A percentile compares a stretch with the other conserved stretches of the same genome.
Evolutionary conservation across 83 land plant genomes (phyloP).

Genomic region (Picea abies): DNA sequence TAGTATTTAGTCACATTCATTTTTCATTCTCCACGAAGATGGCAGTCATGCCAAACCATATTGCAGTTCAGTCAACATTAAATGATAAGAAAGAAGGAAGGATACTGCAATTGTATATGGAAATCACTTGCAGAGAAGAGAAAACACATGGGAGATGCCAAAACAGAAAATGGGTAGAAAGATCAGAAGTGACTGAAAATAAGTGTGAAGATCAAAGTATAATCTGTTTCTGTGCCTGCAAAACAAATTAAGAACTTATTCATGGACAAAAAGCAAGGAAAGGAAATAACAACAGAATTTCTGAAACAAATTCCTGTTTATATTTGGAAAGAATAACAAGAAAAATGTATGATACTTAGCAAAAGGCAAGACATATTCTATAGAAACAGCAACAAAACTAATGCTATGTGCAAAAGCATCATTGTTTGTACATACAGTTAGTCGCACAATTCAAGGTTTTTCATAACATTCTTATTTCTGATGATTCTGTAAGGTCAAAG

Average conservation of each 20-base stretch:
- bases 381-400: neutral
- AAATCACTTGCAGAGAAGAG: neutral
- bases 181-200: neutral
- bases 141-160: neutral
- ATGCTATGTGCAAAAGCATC: neutral
- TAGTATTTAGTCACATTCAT: too few species aligned
- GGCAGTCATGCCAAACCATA: neutral
- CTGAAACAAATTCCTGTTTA: neutral
- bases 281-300: neutral
- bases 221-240: neutral
- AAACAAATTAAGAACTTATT: neutral
- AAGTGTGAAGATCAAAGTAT: neutral
- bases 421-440: neutral
- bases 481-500: neutral
- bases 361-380: neutral
- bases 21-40: too few species aligned
- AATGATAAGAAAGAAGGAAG: neutral
- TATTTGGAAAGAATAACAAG: neutral
- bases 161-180: neutral
- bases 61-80: neutral
- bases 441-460: neutral
- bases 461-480: too few species aligned
- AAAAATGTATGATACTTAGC: neutral
- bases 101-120: neutral
- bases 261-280: neutral